A percentile compares a stretch with the other conserved stretches of the same genome.
Conservation (phyloP, 2,329 filamentous ascomycete species). For the Monascus ruber region DNA sequence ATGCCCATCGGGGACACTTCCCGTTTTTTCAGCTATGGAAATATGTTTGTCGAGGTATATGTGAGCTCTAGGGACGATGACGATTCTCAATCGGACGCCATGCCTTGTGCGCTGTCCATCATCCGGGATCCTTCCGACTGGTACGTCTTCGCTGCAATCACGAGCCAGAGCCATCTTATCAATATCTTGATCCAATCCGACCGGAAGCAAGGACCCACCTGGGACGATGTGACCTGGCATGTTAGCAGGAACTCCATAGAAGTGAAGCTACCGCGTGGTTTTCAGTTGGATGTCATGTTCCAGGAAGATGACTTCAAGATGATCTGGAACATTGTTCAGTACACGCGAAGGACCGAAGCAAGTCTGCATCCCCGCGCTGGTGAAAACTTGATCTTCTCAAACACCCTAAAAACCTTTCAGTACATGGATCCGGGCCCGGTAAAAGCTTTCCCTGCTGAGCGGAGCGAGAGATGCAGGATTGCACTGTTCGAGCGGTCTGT, state of each 20-base stretch:
- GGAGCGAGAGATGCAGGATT: constrained; percentile 59
- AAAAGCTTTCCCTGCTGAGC: constrained; percentile 63
- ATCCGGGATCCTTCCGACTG: constrained; percentile 58
- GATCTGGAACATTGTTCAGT: constrained; percentile 75
- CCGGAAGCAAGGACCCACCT: constrained; percentile 57
- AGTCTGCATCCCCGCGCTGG: constrained; percentile 58
- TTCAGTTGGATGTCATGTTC: constrained; percentile 60
- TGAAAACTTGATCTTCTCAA: constrained; percentile 59
- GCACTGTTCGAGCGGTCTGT: constrained; percentile 62
- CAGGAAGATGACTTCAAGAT: constrained; percentile 66
- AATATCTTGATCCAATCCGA: constrained; percentile 62
- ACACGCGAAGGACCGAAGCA: constrained; percentile 63
- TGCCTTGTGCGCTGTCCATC: constrained; percentile 67
- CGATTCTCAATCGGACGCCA: constrained; percentile 54
- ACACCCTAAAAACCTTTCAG: constrained; percentile 61
- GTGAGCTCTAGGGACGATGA: constrained; percentile 58
- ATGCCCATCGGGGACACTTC: constrained; percentile 67
- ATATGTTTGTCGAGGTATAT: constrained; percentile 62
- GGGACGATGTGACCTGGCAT: constrained; percentile 75
- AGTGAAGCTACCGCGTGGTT: constrained; percentile 62
- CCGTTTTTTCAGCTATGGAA: constrained; percentile 66
- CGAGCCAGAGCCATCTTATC: constrained; percentile 68
- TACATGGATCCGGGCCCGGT: constrained; percentile 68
- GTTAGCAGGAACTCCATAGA: constrained; percentile 54
- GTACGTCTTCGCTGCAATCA: constrained; percentile 59